Evolutionary conservation across 306 rosid species (phyloP).

Genomic region (Trifolium dubium): DNA sequence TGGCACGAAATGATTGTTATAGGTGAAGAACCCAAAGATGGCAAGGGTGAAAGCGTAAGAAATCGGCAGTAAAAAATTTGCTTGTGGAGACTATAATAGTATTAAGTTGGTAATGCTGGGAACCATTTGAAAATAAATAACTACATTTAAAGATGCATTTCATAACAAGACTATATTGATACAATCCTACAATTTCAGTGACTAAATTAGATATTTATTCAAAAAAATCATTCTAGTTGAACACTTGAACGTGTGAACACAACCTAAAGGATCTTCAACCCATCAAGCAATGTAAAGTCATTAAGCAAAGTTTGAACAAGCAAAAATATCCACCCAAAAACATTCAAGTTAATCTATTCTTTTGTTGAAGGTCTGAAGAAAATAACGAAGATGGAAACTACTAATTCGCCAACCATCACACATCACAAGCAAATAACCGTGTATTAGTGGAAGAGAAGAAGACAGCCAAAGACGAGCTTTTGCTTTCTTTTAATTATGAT

Average conservation of each 20-base stretch:
- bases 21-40: no score
- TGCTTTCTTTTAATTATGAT: neutral
- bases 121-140: neutral
- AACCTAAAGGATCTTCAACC: conserved; percentile 1
- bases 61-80: no score
- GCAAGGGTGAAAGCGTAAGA: no score
- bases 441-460: neutral
- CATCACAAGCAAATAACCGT: conserved; percentile 5
- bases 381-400: neutral
- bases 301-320: neutral
- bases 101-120: neutral
- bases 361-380: neutral
- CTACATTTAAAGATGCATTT: neutral
- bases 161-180: neutral
- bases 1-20: no score
- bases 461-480: neutral
- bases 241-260: neutral
- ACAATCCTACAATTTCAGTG: neutral
- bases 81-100: neutral
- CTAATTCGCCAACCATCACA: neutral
- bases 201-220: neutral
- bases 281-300: conserved; percentile 18
- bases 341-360: neutral
- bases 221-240: conserved; percentile 1
- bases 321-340: neutral